A percentile compares a stretch with the other conserved stretches of the same genome.
Evolutionary conservation across 2,329 filamentous ascomycete species (phyloP).

Genomic region (Neofusicoccum cordaticola): DNA sequence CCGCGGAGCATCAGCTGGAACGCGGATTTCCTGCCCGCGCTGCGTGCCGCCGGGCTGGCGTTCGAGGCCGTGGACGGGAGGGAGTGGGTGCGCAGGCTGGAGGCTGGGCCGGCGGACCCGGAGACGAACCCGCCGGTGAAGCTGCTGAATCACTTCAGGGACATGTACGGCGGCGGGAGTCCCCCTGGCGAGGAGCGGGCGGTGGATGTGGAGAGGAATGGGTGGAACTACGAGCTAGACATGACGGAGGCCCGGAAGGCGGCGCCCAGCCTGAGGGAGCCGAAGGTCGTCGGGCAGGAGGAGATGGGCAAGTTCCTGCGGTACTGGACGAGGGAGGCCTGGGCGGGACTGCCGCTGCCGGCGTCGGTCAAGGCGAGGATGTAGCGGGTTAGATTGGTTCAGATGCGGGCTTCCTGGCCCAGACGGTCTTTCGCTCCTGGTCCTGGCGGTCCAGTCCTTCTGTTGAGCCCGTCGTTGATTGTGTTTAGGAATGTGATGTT

Average conservation of each 20-base stretch:
- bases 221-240: neutral
- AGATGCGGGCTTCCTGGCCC: neutral
- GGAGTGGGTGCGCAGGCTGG: constrained; percentile 25
- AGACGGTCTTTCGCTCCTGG: neutral
- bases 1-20: constrained; percentile 51
- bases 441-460: neutral
- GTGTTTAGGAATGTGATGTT: neutral
- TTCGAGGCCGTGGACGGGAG: neutral
- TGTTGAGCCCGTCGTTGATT: too few species aligned
- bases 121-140: constrained; percentile 52
- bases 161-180: constrained; percentile 46
- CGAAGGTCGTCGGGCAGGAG: neutral
- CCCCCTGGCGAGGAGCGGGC: neutral
- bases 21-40: constrained; percentile 50
- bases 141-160: constrained; percentile 52
- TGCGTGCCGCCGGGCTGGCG: constrained; percentile 40
- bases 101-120: constrained; percentile 49
- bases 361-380: neutral
- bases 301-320: neutral
- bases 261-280: neutral
- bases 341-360: neutral
- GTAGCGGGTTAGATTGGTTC: neutral
- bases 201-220: neutral
- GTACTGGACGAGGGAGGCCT: constrained; percentile 1
- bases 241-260: neutral